Percentiles rank a stretch among this genome's conserved stretches.
Conservation (phyloP, 1,284 basidiomycete species). For the Fistulina hepatica region DNA sequence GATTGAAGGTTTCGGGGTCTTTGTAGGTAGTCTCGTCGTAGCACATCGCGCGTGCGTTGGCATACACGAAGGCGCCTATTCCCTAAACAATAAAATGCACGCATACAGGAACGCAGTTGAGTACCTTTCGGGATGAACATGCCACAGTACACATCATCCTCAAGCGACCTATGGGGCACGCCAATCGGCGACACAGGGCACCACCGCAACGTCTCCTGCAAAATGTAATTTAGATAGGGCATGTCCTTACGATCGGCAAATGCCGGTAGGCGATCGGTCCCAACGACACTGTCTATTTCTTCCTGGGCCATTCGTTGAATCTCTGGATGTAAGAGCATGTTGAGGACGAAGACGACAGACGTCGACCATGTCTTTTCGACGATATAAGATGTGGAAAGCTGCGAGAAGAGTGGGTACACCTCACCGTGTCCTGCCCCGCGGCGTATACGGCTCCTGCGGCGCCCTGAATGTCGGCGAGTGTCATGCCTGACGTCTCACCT, state of each 20-base stretch:
- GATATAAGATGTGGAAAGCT: neutral
- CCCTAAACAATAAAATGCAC: neutral
- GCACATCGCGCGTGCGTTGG: conserved; percentile 22
- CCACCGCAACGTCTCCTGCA: conserved; percentile 19
- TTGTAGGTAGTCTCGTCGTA: conserved; percentile 21
- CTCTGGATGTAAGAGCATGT: conserved; percentile 26
- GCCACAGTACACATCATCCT: conserved; percentile 17
- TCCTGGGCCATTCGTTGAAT: conserved; percentile 23
- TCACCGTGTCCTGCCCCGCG: conserved; percentile 10
- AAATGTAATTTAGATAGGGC: conserved; percentile 25
- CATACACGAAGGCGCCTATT: neutral
- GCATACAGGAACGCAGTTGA: conserved; percentile 13
- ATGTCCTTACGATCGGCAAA: conserved; percentile 26
- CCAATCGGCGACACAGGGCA: conserved; percentile 12
- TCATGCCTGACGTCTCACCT: conserved; percentile 11
- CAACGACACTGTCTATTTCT: conserved; percentile 23
- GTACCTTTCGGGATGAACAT: conserved; percentile 19
- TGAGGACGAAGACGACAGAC: conserved; percentile 23
- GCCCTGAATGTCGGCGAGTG: conserved; percentile 16
- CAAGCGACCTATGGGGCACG: conserved; percentile 13
- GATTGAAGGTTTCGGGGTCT: conserved; percentile 22
- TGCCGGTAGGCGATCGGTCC: conserved; percentile 20
- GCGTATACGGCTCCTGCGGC: conserved; percentile 15
- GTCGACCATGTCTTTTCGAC: conserved; percentile 15
- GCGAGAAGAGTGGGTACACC: neutral